Percentiles rank a stretch among this genome's conserved stretches.
phyloP scores from a whole-genome alignment of 345 rosid genomes.

The Euphorbia lathyris region DNA sequence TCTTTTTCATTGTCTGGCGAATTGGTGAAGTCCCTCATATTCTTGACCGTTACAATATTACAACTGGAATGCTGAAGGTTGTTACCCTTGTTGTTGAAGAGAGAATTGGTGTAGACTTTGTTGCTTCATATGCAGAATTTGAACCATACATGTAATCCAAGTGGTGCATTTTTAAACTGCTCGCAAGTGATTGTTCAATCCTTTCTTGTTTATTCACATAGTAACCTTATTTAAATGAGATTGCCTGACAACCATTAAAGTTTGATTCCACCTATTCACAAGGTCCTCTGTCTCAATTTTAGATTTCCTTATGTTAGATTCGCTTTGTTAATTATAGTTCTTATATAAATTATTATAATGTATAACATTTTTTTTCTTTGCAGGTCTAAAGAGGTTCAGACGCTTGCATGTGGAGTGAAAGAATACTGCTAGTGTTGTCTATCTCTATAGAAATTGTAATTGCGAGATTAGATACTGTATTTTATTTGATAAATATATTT shows the following conservation, averaged over 20 bases:
- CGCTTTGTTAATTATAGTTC: too few relatives aligned
- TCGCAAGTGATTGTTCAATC: neutral
- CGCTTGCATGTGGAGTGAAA: too few relatives aligned
- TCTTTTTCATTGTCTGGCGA: conserved; percentile 36
- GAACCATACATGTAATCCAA: conserved; percentile 24
- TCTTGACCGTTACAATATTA: conserved; percentile 71
- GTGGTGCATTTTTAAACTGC: neutral
- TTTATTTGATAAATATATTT: too few relatives aligned
- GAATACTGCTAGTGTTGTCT: too few relatives aligned
- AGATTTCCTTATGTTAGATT: conserved; percentile 64
- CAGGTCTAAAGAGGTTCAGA: too few relatives aligned
- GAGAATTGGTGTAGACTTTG: conserved; percentile 59
- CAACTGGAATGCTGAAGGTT: conserved; percentile 98
- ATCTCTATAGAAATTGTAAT: too few relatives aligned
- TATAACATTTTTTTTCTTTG: too few relatives aligned
- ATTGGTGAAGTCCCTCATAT: conserved; percentile 57
- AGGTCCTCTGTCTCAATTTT: conserved; percentile 50
- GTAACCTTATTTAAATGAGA: neutral
- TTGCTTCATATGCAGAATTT: conserved; percentile 59
- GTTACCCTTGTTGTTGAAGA: conserved; percentile 64
- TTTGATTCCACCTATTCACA: conserved; percentile 58
- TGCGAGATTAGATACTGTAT: too few relatives aligned
- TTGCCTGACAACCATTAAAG: conserved; percentile 59
- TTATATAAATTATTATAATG: too few relatives aligned
- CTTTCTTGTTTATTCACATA: neutral